Evolutionary conservation across 2,329 filamentous ascomycete genomes (phyloP), one percentile per base, ranked within the genome.

Genomic region (Pestalotiopsis sp.): DNA sequence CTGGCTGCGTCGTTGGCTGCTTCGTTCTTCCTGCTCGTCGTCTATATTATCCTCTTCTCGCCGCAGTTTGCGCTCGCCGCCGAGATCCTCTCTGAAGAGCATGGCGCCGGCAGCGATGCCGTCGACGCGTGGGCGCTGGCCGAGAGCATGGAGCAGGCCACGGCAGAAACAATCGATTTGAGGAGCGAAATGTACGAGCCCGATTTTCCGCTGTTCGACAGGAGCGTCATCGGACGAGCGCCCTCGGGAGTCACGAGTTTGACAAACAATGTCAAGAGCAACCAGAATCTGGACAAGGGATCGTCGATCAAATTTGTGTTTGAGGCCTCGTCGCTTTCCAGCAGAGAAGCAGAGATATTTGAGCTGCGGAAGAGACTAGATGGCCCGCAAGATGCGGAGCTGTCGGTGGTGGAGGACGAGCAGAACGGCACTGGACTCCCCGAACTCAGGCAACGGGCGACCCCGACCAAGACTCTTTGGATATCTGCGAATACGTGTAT

Each of bases 401-500:
- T 60, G 23, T 58, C 56, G 14, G 58, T 38, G 36, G 71, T 73
- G 57, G 69, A 67, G 14, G 73, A 72, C n/a, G 73, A 69, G 3
- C 69, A 69, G 11, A 72, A 74, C n/a, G 74, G 68, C 38, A 60
- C 67, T n/a, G 58, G 52, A 6, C 68, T 70, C 17, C 58, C 63
- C 39, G 74, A 72, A 71, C 68, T 72, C 52, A 66, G 56, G 31
- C 74, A 72, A 27, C 75, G 78, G 66, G 72, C 76, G 68, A 71
- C 75, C 65, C 71, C 80, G 27, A 79, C 80, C 17, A 84, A 80
- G 57, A 88, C 81, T 1, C 83, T 98, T 3, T 98, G 92, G 79
- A 86, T 99, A 66, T 94, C 94, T 2, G 90, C 94, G 58, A 98
- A 94, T 73, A 95, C 93, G 1, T 99, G 96, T 79, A 80, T 88